Conservation (phyloP, 257 asterid genomes). For the Mentha longifolia region DNA sequence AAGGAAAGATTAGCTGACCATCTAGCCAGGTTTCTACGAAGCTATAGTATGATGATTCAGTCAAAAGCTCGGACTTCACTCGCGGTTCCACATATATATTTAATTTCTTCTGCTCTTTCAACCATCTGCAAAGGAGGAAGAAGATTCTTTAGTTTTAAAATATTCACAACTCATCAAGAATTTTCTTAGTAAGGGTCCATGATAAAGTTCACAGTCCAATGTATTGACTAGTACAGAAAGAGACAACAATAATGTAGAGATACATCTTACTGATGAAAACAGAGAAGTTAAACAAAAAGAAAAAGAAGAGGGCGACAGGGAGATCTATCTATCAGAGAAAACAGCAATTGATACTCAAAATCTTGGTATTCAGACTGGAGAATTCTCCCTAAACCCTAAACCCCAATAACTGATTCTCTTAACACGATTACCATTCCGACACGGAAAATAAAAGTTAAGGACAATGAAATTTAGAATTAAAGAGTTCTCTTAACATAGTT, state of each 20-base stretch:
- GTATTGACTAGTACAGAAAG: not conserved
- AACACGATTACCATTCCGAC: not conserved
- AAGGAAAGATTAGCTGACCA: slow-evolving; percentile 50
- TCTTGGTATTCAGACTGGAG: not conserved
- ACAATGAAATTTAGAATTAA: not conserved
- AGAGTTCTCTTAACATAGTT: not conserved
- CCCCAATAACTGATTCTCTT: not conserved
- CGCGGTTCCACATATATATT: slow-evolving; percentile 83
- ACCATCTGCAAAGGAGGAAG: slow-evolving; percentile 62
- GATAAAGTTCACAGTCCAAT: slow-evolving; percentile 18
- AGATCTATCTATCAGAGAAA: not conserved
- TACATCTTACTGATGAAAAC: not conserved
- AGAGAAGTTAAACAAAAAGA: not conserved
- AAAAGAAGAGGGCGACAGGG: not conserved
- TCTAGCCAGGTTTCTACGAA: slow-evolving; percentile 81
- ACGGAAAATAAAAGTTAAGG: not conserved
- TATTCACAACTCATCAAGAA: slow-evolving; percentile 12
- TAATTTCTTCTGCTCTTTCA: slow-evolving; percentile 71
- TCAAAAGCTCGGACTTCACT: slow-evolving; percentile 76
- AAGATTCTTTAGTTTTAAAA: slow-evolving; percentile 8
- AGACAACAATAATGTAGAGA: not conserved
- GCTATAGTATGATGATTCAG: slow-evolving; percentile 67
- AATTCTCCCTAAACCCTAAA: too few relatives aligned
- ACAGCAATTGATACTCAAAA: not conserved
- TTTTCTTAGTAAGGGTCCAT: slow-evolving; percentile 16